Percentiles rank a stretch among this genome's conserved stretches.
These are phyloP conservation scores for Adansonia madagascariensis DNA, from an alignment of 441 rosid genomes.

Conservation along the genomic window DNA sequence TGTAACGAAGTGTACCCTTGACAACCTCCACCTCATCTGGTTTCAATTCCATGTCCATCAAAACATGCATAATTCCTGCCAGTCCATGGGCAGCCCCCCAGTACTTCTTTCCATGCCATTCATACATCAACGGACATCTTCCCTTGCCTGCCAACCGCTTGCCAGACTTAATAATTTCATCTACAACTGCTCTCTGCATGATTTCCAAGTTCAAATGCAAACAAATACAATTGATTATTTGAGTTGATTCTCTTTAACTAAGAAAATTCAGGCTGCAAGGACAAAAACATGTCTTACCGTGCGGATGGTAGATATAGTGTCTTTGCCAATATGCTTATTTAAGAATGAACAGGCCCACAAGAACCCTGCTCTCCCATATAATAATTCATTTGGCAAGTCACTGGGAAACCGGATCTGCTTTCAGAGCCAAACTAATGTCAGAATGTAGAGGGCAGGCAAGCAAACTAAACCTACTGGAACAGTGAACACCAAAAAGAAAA, in stretches of 20 bases:
- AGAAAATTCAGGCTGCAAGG: constrained; percentile 13
- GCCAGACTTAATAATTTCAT: constrained; percentile 58
- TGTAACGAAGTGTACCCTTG: constrained; percentile 63
- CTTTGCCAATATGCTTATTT: constrained; percentile 61
- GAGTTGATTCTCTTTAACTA: not conserved
- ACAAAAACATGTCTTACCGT: constrained; percentile 42
- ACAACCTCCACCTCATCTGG: constrained; percentile 64
- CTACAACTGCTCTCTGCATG: constrained; percentile 55
- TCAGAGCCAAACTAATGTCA: constrained; percentile 4
- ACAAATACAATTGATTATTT: constrained; percentile 9
- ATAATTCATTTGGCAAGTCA: constrained; percentile 58
- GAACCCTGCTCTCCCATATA: constrained; percentile 69
- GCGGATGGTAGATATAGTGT: constrained; percentile 44
- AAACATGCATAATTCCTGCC: constrained; percentile 68
- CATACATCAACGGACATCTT: constrained; percentile 68
- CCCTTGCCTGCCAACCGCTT: constrained; percentile 48
- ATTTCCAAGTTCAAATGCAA: constrained; percentile 23
- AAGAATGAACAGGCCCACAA: constrained; percentile 71
- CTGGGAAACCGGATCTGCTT: constrained; percentile 56
- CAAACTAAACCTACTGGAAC: not conserved
- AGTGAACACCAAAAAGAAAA: not conserved
- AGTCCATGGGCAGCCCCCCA: constrained; percentile 83
- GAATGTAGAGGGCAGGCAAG: not conserved
- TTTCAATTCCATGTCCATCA: constrained; percentile 72
- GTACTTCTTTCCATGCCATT: constrained; percentile 77